Evolutionary conservation across 306 rosid genomes (phyloP).

Genomic region (Oxytropis ochrocephala): DNA sequence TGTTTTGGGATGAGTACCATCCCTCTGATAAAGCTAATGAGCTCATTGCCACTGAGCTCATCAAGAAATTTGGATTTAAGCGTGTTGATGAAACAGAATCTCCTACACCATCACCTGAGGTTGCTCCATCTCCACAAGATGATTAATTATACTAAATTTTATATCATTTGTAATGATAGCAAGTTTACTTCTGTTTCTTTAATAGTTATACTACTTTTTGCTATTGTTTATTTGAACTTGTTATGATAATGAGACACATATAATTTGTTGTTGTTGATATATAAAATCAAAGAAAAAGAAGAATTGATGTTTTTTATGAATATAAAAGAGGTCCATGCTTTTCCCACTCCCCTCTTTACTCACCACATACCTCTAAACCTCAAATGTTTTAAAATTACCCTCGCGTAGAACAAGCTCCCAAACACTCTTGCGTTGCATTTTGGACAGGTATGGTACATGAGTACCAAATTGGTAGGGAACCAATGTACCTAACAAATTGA

Average conservation of each 20-base stretch:
- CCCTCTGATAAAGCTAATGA: slow-evolving; percentile 79
- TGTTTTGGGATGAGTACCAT: slow-evolving; percentile 98
- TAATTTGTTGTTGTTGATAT: too few relatives aligned
- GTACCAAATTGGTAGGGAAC: too few relatives aligned
- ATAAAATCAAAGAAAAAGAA: too few relatives aligned
- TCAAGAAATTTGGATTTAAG: slow-evolving; percentile 57
- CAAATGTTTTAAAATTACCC: too few relatives aligned
- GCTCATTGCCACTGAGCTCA: slow-evolving; percentile 66
- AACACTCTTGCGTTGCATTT: too few relatives aligned
- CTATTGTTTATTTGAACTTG: neutral
- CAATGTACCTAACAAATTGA: too few relatives aligned
- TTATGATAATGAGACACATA: neutral
- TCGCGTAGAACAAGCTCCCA: too few relatives aligned
- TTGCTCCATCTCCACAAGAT: slow-evolving; percentile 42
- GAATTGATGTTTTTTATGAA: too few relatives aligned
- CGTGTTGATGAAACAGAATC: slow-evolving; percentile 19
- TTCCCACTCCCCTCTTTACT: too few relatives aligned
- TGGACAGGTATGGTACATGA: too few relatives aligned
- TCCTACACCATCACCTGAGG: slow-evolving; percentile 22
- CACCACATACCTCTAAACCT: too few relatives aligned
- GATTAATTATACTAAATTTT: neutral
- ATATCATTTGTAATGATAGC: neutral
- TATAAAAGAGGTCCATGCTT: too few relatives aligned
- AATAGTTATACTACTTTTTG: neutral
- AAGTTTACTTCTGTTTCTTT: neutral